Evolutionary conservation across 1,284 basidiomycete genomes (phyloP).

Genomic region (Athelia sp.): DNA sequence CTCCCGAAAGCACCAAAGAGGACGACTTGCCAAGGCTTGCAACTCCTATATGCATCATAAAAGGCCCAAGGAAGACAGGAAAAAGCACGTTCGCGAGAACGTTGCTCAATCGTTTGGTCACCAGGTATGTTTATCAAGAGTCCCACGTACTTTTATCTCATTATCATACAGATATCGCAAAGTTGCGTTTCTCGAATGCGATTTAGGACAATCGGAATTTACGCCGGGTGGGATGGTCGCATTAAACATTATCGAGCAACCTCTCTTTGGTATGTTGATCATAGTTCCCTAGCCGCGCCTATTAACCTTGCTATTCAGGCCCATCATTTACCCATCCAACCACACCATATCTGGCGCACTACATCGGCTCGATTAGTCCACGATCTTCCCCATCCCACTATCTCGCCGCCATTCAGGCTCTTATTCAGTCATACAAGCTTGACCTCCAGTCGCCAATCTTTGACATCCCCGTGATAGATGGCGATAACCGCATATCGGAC

Average conservation of each 20-base stretch:
- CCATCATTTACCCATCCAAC: slow-evolving; percentile 82
- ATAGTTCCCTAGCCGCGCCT: neutral
- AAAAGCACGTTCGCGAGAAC: slow-evolving; percentile 86
- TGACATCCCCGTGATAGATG: slow-evolving; percentile 17
- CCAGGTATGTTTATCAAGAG: slow-evolving; percentile 33
- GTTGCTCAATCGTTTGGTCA: slow-evolving; percentile 68
- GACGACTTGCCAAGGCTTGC: slow-evolving; percentile 9
- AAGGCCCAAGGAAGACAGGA: slow-evolving; percentile 83
- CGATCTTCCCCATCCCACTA: slow-evolving; percentile 80
- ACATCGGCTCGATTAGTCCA: slow-evolving; percentile 78
- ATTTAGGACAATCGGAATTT: slow-evolving; percentile 93
- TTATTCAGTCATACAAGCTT: slow-evolving; percentile 68
- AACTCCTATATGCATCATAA: slow-evolving; percentile 51
- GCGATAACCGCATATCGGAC: slow-evolving; percentile 37
- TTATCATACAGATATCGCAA: slow-evolving; percentile 46
- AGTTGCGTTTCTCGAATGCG: slow-evolving; percentile 90
- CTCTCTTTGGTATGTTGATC: slow-evolving; percentile 58
- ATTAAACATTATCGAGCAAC: slow-evolving; percentile 66
- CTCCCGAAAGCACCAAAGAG: slow-evolving; percentile 1
- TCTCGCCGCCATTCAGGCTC: slow-evolving; percentile 60
- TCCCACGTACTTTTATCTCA: neutral
- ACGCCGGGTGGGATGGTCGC: slow-evolving; percentile 84
- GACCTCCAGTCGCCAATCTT: slow-evolving; percentile 56
- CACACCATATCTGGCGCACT: slow-evolving; percentile 74
- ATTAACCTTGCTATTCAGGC: slow-evolving; percentile 37